Base-by-base conservation (phyloP, 345 rosid genomes). In the Cardiospermum halicacabum region DNA sequence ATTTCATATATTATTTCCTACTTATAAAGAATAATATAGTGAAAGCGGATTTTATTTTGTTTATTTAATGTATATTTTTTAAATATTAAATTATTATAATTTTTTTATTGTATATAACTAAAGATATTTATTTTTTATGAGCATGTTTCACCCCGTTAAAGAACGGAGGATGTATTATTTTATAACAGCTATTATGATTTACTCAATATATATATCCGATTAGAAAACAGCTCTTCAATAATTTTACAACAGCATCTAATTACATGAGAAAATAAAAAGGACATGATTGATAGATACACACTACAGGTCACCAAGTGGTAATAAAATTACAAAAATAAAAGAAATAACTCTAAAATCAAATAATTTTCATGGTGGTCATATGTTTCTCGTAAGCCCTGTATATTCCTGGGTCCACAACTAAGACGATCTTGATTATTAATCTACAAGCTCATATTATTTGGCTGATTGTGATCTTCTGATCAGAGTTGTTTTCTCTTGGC, bases 221-320 rank as follows among this genome's bases (percentile, higher is more conserved):
- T 2, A 43, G 21, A 21, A 43, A 43, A 43, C 18, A 4, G n/a
- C 0, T 30, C 36, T 16, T 55, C 30, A 22, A 55, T 28, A 30
- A 55, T 59, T 39, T 59, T 59, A 40, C 63, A 39, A 24, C 50
- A 40, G 21, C 40, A 28, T 55, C 59, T 30, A 27, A 30, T 22
- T 24, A 59, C 50, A 39, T 7, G 10, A 16, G 8, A 11, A 12
- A 12, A 12, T 18, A 45, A 66, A 62, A 67, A 43, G 60, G 39
- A 50, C 22, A 36, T 18, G 31, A 54, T 11, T 34, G 43, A 60
- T 32, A 26, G 2, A 30, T 37, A 60, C 25, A 30, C 36, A 26
- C 34, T 3, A 27, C 18, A 50, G 32, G 66, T 62, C 11, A 11
- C 0, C 39, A 25, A 37, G 27, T 57, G 55, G 50, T 62, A 36